phyloP scores from a whole-genome alignment of 495 filamentous ascomycete genomes.

The Daldinia loculata region DNA sequence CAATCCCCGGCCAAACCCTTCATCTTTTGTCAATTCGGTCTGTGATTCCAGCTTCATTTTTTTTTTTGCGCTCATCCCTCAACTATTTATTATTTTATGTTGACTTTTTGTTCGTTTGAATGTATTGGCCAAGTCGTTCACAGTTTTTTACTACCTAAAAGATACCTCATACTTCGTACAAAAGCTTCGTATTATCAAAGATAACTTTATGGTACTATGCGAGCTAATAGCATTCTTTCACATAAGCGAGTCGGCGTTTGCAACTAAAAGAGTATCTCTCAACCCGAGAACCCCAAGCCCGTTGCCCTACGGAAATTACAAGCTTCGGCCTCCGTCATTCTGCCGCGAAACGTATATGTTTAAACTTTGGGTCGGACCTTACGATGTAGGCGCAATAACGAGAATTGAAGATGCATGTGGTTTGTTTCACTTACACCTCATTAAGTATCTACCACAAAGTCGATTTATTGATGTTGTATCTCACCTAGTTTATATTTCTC shows the following conservation, averaged over 20 bases:
- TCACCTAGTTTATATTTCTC: background rate
- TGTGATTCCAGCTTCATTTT: background rate
- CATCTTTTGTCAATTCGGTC: background rate
- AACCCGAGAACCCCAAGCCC: background rate
- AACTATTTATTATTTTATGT: background rate
- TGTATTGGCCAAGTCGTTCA: background rate
- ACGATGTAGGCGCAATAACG: background rate
- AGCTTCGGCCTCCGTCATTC: background rate
- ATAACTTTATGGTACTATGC: too few relatives aligned
- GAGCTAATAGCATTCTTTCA: too few relatives aligned
- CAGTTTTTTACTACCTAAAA: too few relatives aligned
- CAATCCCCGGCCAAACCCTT: slow-evolving; percentile 34
- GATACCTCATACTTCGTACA: too few relatives aligned
- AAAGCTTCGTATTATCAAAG: too few relatives aligned
- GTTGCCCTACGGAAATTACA: background rate
- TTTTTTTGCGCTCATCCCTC: too few relatives aligned
- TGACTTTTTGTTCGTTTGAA: background rate
- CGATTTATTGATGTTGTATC: background rate
- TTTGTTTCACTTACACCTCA: too few relatives aligned
- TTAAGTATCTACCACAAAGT: background rate
- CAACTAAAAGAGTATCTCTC: background rate
- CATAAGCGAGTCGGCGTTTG: too few relatives aligned
- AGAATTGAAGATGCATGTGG: too few relatives aligned
- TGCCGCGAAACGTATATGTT: background rate
- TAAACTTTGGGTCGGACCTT: background rate